phyloP scores from a whole-genome alignment of 2,329 filamentous ascomycete species.

The Daldinia eschscholtzii region DNA sequence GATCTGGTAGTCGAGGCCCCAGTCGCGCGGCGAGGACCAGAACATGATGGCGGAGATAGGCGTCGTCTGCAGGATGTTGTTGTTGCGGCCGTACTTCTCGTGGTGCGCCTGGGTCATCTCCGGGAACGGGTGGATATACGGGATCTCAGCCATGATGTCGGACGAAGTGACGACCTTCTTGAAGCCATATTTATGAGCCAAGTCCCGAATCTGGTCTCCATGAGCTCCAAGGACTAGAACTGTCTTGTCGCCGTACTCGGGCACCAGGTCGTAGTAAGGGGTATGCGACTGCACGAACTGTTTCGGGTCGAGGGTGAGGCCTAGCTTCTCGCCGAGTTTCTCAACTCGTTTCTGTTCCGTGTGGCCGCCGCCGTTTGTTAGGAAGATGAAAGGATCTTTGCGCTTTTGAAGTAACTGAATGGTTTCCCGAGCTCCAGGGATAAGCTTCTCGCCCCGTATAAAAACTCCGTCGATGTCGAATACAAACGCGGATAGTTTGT shows the following conservation, averaged over 20 bases:
- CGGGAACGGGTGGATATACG: slow-evolving; percentile 52
- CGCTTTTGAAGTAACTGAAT: slow-evolving; percentile 70
- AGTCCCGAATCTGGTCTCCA: slow-evolving; percentile 48
- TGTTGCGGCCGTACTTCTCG: slow-evolving; percentile 54
- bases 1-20: slow-evolving; percentile 54
- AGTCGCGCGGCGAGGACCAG: slow-evolving; percentile 54
- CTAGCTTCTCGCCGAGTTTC: slow-evolving; percentile 66
- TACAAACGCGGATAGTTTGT: slow-evolving; percentile 48
- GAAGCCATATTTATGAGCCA: slow-evolving; percentile 54
- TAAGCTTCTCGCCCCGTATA: slow-evolving; percentile 71
- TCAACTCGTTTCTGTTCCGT: slow-evolving; percentile 72
- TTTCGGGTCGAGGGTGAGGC: slow-evolving; percentile 60
- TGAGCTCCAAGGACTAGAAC: slow-evolving; percentile 68
- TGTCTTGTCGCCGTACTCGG: slow-evolving; percentile 61
- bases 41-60: slow-evolving; percentile 52
- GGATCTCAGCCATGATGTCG: slow-evolving; percentile 47
- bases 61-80: slow-evolving; percentile 32
- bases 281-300: slow-evolving; percentile 80
- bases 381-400: slow-evolving; percentile 76
- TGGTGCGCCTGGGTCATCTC: slow-evolving; percentile 55
- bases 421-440: slow-evolving; percentile 71
- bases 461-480: slow-evolving; percentile 71
- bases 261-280: slow-evolving; percentile 72
- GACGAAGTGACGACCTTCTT: slow-evolving; percentile 55
- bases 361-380: slow-evolving; percentile 80